Conservation (phyloP, 78 protist genomes). For the Emiliania huxleyi region DNA sequence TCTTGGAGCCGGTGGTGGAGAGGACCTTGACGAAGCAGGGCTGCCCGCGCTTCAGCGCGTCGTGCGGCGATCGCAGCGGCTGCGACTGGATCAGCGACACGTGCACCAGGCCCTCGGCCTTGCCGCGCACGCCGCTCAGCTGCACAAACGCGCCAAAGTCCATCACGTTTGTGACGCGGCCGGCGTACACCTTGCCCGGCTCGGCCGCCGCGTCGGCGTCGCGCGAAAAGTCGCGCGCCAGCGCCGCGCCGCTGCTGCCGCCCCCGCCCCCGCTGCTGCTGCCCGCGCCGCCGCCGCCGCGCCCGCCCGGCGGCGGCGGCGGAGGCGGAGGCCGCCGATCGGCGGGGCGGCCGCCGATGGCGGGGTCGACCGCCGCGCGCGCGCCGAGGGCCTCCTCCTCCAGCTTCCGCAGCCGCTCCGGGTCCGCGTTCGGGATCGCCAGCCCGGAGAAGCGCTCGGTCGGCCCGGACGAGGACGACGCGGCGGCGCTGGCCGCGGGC, state of each 20-base stretch:
- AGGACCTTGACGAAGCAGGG: slow-evolving; percentile 70
- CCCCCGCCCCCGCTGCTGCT: too few relatives aligned
- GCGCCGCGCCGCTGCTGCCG: background rate
- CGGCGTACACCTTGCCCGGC: slow-evolving; percentile 65
- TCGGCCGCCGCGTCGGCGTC: slow-evolving; percentile 62
- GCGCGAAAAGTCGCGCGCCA: background rate
- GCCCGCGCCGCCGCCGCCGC: background rate
- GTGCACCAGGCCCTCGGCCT: slow-evolving; percentile 85
- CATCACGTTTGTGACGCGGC: slow-evolving; percentile 60
- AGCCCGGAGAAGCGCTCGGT: slow-evolving; percentile 64
- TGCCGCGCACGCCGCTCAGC: slow-evolving; percentile 59
- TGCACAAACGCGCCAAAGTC: slow-evolving; percentile 81
- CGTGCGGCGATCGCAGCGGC: background rate
- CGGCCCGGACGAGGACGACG: too few relatives aligned
- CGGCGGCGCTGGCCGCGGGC: too few relatives aligned
- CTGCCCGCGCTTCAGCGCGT: background rate
- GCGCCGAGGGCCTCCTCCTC: background rate
- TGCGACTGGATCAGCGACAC: background rate
- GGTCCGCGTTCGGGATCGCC: slow-evolving; percentile 55
- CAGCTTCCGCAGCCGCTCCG: background rate
- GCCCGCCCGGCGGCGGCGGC: background rate
- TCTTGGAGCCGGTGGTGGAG: slow-evolving; percentile 51
- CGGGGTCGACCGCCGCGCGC: background rate
- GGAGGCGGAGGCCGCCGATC: background rate
- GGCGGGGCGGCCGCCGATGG: background rate